Conservation (phyloP, 1,284 basidiomycete genomes). For the Ustilago cynodontis region DNA sequence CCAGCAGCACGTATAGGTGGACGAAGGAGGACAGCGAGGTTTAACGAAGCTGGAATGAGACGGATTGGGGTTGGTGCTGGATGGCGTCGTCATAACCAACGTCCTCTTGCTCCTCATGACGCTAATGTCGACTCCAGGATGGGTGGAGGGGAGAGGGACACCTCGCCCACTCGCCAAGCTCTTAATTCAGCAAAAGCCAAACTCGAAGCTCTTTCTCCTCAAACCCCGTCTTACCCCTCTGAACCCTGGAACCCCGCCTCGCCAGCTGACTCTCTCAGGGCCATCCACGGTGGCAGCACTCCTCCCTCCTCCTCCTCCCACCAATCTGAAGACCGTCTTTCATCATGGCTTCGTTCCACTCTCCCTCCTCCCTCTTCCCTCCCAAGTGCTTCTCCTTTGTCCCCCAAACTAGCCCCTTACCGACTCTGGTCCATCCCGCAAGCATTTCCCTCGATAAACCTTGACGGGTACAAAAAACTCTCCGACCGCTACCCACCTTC, state of each 20-base stretch:
- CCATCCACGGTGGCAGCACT: neutral
- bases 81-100: neutral
- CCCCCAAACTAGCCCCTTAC: slow-evolving; percentile 19
- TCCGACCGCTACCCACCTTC: neutral
- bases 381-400: neutral
- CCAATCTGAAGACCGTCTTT: neutral
- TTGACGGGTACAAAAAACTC: neutral
- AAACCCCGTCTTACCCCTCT: too few relatives aligned
- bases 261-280: neutral
- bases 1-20: neutral
- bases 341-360: neutral
- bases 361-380: neutral
- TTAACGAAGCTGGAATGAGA: slow-evolving; percentile 12
- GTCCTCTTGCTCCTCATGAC: neutral
- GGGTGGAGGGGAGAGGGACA: neutral
- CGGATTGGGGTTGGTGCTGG: neutral
- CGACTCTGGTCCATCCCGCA: slow-evolving; percentile 9
- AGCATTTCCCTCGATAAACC: slow-evolving; percentile 10
- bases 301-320: neutral
- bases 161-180: slow-evolving; percentile 2
- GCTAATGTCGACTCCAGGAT: neutral
- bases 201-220: neutral
- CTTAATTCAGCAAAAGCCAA: neutral
- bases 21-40: slow-evolving; percentile 1
- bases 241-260: too few relatives aligned